Conservation (phyloP, 2,329 filamentous ascomycete genomes). For the Neophaeococcomyces aloes region DNA sequence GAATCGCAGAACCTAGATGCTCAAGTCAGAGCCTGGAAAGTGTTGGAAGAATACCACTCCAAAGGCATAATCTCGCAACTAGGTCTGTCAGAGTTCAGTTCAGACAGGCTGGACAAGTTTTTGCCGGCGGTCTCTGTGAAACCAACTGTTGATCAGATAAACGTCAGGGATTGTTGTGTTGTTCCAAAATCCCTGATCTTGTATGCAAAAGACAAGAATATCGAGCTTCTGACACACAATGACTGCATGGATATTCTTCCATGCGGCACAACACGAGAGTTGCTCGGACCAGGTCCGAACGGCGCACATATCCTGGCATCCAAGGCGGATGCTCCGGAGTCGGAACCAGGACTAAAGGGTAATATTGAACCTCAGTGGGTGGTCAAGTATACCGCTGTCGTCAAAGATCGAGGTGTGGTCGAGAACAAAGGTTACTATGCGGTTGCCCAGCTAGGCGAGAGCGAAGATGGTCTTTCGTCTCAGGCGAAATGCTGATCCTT, state of each 20-base stretch:
- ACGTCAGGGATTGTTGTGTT: slow-evolving; percentile 88
- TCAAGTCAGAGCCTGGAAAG: slow-evolving; percentile 56
- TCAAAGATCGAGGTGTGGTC: slow-evolving; percentile 85
- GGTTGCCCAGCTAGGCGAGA: slow-evolving; percentile 54
- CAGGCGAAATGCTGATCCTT: slow-evolving; percentile 21
- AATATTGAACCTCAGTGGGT: slow-evolving; percentile 87
- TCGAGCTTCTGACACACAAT: slow-evolving; percentile 85
- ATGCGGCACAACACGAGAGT: slow-evolving; percentile 68
- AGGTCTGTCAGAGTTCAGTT: slow-evolving; percentile 85
- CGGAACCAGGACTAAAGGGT: slow-evolving; percentile 54
- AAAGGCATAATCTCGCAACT: slow-evolving; percentile 63
- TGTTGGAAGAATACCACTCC: slow-evolving; percentile 61
- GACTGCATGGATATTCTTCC: slow-evolving; percentile 90
- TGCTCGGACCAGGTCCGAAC: slow-evolving; percentile 60
- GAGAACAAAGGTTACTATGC: slow-evolving; percentile 99
- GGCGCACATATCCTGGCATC: slow-evolving; percentile 69
- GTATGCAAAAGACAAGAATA: slow-evolving; percentile 70
- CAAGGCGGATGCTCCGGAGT: slow-evolving; percentile 32
- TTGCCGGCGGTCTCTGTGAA: slow-evolving; percentile 58
- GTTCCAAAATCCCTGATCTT: slow-evolving; percentile 78
- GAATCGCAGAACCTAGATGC: slow-evolving; percentile 47
- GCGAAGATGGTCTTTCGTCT: slow-evolving; percentile 4
- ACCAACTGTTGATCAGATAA: slow-evolving; percentile 89
- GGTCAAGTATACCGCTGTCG: slow-evolving; percentile 91
- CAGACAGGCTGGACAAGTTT: slow-evolving; percentile 68